These are phyloP conservation scores for Chlorociboria aeruginascens DNA, from an alignment of 495 filamentous ascomycete genomes.

Conservation along the genomic window DNA sequence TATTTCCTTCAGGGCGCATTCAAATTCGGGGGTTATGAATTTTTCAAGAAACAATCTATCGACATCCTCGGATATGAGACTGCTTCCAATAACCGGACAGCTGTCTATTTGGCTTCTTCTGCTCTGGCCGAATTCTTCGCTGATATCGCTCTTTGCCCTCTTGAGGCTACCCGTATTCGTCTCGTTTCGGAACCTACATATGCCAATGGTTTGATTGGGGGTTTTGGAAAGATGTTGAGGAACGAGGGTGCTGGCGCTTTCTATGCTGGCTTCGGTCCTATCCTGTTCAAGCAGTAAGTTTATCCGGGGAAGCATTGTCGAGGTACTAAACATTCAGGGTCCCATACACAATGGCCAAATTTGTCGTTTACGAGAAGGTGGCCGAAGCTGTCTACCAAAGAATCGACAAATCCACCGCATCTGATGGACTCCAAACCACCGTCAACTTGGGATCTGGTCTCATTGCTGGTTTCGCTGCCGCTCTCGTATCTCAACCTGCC, in stretches of 20 bases:
- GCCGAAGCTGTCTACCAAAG: slow-evolving; percentile 60
- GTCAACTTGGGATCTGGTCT: slow-evolving; percentile 94
- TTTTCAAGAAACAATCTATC: slow-evolving; percentile 91
- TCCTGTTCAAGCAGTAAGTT: slow-evolving; percentile 91
- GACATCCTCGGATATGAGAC: slow-evolving; percentile 68
- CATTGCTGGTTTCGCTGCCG: slow-evolving; percentile 94
- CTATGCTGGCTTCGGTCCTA: slow-evolving; percentile 91
- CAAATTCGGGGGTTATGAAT: slow-evolving; percentile 93
- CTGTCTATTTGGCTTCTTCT: slow-evolving; percentile 78
- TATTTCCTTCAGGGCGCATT: slow-evolving; percentile 93
- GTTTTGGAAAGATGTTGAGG: slow-evolving; percentile 76
- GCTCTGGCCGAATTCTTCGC: slow-evolving; percentile 85
- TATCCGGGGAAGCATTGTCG: not conserved
- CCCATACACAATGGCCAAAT: slow-evolving; percentile 99
- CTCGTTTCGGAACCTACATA: slow-evolving; percentile 86
- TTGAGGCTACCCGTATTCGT: slow-evolving; percentile 91
- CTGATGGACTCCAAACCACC: slow-evolving; percentile 63
- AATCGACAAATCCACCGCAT: slow-evolving; percentile 67
- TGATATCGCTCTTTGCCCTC: slow-evolving; percentile 85
- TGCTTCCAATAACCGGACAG: slow-evolving; percentile 76
- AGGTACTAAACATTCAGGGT: slow-evolving; percentile 45
- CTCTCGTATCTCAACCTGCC: slow-evolving; percentile 91
- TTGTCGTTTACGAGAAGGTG: slow-evolving; percentile 98
- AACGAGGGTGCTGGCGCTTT: slow-evolving; percentile 79
- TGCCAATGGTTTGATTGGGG: slow-evolving; percentile 66